Evolutionary conservation across 495 filamentous ascomycete species (phyloP).

Genomic region (Sordaria brevicollis): DNA sequence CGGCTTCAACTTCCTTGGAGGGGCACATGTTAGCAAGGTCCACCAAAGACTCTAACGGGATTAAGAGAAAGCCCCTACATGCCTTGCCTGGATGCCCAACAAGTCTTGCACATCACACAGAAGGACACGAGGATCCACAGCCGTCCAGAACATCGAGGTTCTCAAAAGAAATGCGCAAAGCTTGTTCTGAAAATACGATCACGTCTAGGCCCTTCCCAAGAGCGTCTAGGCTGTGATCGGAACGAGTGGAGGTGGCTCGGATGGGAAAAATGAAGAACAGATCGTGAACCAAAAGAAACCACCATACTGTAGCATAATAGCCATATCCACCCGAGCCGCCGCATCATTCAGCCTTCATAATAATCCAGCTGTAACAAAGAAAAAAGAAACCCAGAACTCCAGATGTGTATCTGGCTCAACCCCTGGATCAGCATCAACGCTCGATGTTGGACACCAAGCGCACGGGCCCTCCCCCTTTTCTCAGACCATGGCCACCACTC

Average conservation of each 20-base stretch:
- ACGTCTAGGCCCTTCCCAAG: not conserved
- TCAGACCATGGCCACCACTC: not conserved
- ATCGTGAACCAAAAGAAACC: not conserved
- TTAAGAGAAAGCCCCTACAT: not conserved
- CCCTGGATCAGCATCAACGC: not conserved
- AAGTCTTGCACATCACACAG: not conserved
- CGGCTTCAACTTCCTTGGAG: not conserved
- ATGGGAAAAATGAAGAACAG: not conserved
- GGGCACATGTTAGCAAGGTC: not conserved
- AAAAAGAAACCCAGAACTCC: not conserved
- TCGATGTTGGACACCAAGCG: not conserved
- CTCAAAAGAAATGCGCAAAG: not conserved
- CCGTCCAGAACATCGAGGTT: not conserved
- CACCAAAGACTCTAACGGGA: not conserved
- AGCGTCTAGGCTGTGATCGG: not conserved
- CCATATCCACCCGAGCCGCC: not conserved
- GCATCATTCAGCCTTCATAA: not conserved
- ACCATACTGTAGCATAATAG: not conserved
- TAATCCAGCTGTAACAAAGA: not conserved
- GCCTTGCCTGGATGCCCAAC: not conserved
- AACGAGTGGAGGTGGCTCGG: not conserved
- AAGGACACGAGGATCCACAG: not conserved
- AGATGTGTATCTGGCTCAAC: not conserved
- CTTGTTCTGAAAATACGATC: not conserved
- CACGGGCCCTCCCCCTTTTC: not conserved